Percentiles rank a stretch among this genome's conserved stretches.
Conservation (phyloP, 1,284 basidiomycete genomes). For the Rugiboletus extremiorientalis region DNA sequence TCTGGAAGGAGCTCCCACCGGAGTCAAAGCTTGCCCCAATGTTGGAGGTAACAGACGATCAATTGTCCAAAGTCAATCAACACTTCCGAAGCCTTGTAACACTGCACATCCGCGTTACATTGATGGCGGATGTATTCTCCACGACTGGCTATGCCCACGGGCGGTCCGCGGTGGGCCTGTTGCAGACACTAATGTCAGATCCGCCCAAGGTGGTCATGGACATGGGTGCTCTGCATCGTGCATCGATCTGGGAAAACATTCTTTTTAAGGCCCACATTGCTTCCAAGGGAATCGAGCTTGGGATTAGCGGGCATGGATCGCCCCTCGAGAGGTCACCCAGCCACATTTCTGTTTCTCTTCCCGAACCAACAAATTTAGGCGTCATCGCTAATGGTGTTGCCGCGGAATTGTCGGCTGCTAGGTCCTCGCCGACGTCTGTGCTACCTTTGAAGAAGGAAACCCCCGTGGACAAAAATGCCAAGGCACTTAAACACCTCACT, state of each 20-base stretch:
- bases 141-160: slow-evolving; percentile 86
- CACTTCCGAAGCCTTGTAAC: slow-evolving; percentile 78
- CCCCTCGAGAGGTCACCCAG: slow-evolving; percentile 48
- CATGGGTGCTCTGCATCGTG: slow-evolving; percentile 84
- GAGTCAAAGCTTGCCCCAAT: slow-evolving; percentile 62
- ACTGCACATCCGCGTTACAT: slow-evolving; percentile 76
- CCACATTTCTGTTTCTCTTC: slow-evolving; percentile 39
- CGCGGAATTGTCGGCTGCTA: slow-evolving; percentile 26
- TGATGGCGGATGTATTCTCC: slow-evolving; percentile 88
- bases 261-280: slow-evolving; percentile 64
- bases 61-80: slow-evolving; percentile 55
- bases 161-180: slow-evolving; percentile 71
- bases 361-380: slow-evolving; percentile 35
- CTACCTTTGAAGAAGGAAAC: slow-evolving; percentile 42
- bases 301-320: slow-evolving; percentile 40
- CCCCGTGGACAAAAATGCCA: slow-evolving; percentile 64
- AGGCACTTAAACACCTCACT: slow-evolving; percentile 78
- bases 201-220: slow-evolving; percentile 69
- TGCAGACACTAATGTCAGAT: slow-evolving; percentile 73
- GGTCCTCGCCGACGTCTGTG: slow-evolving; percentile 24
- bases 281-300: slow-evolving; percentile 50
- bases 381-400: slow-evolving; percentile 43
- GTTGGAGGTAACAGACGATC: slow-evolving; percentile 51
- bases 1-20: slow-evolving; percentile 62
- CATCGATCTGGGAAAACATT: slow-evolving; percentile 85